phyloP scores from a whole-genome alignment of 2,329 filamentous ascomycete species.

The Fusarium subtropicale region DNA sequence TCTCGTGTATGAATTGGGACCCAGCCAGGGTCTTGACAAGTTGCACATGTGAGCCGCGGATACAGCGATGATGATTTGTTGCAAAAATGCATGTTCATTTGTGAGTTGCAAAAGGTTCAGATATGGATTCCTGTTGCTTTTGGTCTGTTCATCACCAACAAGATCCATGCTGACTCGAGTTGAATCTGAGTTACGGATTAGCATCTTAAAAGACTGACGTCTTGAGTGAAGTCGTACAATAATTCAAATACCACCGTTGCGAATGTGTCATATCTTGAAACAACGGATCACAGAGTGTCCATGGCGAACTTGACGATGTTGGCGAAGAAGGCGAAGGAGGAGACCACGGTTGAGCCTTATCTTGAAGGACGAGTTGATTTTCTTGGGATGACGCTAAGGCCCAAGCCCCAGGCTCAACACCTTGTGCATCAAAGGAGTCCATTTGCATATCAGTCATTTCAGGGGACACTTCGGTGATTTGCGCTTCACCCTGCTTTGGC shows the following conservation, averaged over 20 bases:
- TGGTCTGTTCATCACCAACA: conserved; percentile 57
- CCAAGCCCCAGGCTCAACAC: conserved; percentile 18
- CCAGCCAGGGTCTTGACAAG: conserved; percentile 31
- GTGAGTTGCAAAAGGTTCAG: conserved; percentile 57
- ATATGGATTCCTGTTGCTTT: conserved; percentile 58
- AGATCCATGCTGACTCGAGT: conserved; percentile 63
- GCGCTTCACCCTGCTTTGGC: conserved; percentile 27
- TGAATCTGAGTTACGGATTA: conserved; percentile 53
- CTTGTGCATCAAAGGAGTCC: conserved; percentile 19
- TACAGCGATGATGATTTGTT: conserved; percentile 60
- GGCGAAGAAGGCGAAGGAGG: conserved; percentile 36
- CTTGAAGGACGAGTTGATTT: conserved; percentile 31
- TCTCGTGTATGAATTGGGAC: conserved; percentile 47
- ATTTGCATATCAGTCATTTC: conserved; percentile 22
- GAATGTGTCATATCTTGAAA: conserved; percentile 66
- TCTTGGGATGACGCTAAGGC: conserved; percentile 13
- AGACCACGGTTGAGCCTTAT: conserved; percentile 24
- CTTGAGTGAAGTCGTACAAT: conserved; percentile 48
- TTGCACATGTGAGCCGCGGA: conserved; percentile 62
- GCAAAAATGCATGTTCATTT: conserved; percentile 54
- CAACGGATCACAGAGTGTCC: conserved; percentile 56
- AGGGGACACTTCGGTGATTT: conserved; percentile 6
- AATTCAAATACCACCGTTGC: conserved; percentile 55
- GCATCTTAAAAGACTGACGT: conserved; percentile 2
- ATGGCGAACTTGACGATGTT: conserved; percentile 44